phyloP scores from a whole-genome alignment of 805 yeast species.

The Starmerella davenportii region DNA sequence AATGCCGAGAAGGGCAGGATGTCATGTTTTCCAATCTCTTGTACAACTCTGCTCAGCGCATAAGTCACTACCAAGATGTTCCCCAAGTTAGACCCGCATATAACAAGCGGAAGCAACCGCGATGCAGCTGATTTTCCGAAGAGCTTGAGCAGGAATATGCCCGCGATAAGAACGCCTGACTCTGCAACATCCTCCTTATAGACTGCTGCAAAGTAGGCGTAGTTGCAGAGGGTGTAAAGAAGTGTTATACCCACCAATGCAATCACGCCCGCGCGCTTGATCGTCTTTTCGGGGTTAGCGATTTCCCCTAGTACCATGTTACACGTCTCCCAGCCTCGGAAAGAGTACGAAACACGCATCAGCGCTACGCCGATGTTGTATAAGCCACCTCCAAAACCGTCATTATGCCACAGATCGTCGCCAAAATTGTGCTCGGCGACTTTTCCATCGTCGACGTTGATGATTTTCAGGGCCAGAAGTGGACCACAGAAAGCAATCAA shows the following conservation, averaged over 20 bases:
- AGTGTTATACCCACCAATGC: constrained; percentile 37
- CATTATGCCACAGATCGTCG: constrained; percentile 25
- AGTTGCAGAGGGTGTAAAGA: constrained; percentile 38
- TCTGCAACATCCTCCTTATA: constrained; percentile 26
- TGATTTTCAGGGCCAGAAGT: constrained; percentile 19
- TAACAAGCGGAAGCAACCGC: constrained; percentile 35
- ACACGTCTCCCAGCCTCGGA: constrained; percentile 56
- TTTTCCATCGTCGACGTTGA: constrained; percentile 20
- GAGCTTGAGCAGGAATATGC: constrained; percentile 37
- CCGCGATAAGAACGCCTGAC: constrained; percentile 49
- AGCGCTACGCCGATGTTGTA: constrained; percentile 40
- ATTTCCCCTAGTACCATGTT: constrained; percentile 45
- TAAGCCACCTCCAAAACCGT: constrained; percentile 28
- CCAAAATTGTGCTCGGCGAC: constrained; percentile 23
- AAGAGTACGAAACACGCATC: constrained; percentile 42
- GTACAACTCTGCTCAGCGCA: constrained; percentile 42
- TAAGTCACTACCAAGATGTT: constrained; percentile 47
- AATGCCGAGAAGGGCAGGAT: constrained; percentile 32
- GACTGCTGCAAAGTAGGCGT: constrained; percentile 40
- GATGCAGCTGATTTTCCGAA: constrained; percentile 39
- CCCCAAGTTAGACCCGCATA: constrained; percentile 46
- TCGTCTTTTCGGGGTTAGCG: constrained; percentile 36
- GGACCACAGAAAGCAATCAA: constrained; percentile 34
- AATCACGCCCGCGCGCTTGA: constrained; percentile 42
- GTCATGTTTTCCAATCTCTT: constrained; percentile 36